Percentiles rank a stretch among this genome's conserved stretches.
These are phyloP conservation scores for Kwoniella sp. DNA, from an alignment of 768 basidiomycete genomes.

Conservation along the genomic window DNA sequence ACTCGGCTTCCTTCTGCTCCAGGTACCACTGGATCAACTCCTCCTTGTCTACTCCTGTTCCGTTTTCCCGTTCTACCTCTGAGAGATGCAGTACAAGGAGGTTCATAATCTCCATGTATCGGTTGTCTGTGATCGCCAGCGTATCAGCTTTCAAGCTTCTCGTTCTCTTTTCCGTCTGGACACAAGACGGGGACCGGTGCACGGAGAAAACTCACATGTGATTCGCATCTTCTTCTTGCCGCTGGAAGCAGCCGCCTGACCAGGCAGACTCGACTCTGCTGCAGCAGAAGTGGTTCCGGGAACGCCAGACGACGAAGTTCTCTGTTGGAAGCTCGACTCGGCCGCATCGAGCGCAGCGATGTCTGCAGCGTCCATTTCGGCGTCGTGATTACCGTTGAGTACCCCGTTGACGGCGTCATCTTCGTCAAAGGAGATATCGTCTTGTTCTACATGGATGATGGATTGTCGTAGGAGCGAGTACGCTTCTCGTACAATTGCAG, in stretches of 20 bases:
- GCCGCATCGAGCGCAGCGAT: slow-evolving; percentile 61
- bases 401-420: slow-evolving; percentile 65
- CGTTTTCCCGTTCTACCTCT: slow-evolving; percentile 73
- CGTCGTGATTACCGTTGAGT: slow-evolving; percentile 64
- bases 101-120: slow-evolving; percentile 86
- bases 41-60: slow-evolving; percentile 78
- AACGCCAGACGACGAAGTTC: slow-evolving; percentile 18
- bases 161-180: background rate
- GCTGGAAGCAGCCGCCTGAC: slow-evolving; percentile 54
- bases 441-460: slow-evolving; percentile 98
- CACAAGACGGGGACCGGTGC: background rate
- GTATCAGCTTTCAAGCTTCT: background rate
- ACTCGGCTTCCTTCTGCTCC: slow-evolving; percentile 79
- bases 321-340: slow-evolving; percentile 56
- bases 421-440: slow-evolving; percentile 89
- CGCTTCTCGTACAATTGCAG: slow-evolving; percentile 92
- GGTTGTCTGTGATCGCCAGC: slow-evolving; percentile 63
- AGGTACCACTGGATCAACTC: slow-evolving; percentile 97
- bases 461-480: slow-evolving; percentile 91
- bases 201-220: slow-evolving; percentile 62
- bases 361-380: slow-evolving; percentile 68
- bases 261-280: slow-evolving; percentile 21
- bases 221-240: slow-evolving; percentile 74
- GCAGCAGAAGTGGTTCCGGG: background rate
- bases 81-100: slow-evolving; percentile 75